Conservation (phyloP, 108 stramenopile genomes). For the Cyclostephanos invisitatus region DNA sequence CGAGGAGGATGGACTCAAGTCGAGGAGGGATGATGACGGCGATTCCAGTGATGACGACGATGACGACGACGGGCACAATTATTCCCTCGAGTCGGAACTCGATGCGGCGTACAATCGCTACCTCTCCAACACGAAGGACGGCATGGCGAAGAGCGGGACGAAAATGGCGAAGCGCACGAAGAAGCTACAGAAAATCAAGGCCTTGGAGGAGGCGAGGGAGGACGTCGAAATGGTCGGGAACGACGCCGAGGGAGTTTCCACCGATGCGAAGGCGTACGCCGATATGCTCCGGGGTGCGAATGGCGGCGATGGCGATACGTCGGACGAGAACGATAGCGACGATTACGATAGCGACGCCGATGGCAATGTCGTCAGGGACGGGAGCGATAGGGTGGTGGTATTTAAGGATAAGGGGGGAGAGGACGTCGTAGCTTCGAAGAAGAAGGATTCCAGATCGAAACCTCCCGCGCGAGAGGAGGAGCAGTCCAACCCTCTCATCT, state of each 20-base stretch:
- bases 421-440: constrained; percentile 20
- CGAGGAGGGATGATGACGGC: constrained; percentile 35
- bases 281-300: constrained; percentile 67
- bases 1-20: constrained; percentile 50
- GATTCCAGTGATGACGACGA: constrained; percentile 50
- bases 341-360: constrained; percentile 62
- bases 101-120: constrained; percentile 88
- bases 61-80: constrained; percentile 58
- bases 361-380: constrained; percentile 59
- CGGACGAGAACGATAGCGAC: constrained; percentile 49
- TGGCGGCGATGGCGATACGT: constrained; percentile 61
- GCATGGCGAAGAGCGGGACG: constrained; percentile 73
- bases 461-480: constrained; percentile 7
- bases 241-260: constrained; percentile 52
- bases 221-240: constrained; percentile 80
- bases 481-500: constrained; percentile 76
- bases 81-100: constrained; percentile 77
- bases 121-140: constrained; percentile 73
- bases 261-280: constrained; percentile 77
- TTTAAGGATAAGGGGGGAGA: constrained; percentile 50
- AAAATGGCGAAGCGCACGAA: constrained; percentile 85
- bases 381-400: constrained; percentile 58
- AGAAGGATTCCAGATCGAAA: background rate
- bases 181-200: constrained; percentile 73
- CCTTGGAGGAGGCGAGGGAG: constrained; percentile 79